Evolutionary conservation across 1,284 basidiomycete species (phyloP).

Genomic region (Tylopilus sp.): DNA sequence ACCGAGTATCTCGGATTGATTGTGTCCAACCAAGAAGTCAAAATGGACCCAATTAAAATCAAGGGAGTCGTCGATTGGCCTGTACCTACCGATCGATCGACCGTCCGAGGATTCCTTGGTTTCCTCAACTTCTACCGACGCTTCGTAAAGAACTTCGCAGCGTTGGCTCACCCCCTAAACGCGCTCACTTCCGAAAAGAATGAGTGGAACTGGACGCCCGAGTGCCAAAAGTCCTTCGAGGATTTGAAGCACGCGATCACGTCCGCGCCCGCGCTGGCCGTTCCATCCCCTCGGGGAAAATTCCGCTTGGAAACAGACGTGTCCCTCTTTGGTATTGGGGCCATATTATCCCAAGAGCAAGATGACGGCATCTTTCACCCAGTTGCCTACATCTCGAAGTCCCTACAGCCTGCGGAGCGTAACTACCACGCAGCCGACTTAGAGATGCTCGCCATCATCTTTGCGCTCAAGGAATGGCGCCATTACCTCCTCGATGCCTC

Average conservation of each 20-base stretch:
- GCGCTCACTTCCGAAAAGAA: slow-evolving; percentile 27
- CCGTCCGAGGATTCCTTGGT: too few relatives aligned
- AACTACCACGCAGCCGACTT: background rate
- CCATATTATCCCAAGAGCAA: background rate
- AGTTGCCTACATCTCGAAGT: background rate
- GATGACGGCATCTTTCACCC: background rate
- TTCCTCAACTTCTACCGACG: slow-evolving; percentile 51
- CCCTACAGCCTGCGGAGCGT: background rate
- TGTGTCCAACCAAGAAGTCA: slow-evolving; percentile 36
- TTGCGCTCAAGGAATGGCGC: background rate
- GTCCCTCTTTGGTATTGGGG: background rate
- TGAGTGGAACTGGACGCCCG: background rate
- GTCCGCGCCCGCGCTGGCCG: background rate
- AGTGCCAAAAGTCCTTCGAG: background rate
- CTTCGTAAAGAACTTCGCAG: slow-evolving; percentile 53
- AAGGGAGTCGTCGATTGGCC: slow-evolving; percentile 49
- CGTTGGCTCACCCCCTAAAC: slow-evolving; percentile 43
- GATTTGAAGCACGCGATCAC: background rate
- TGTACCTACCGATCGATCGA: slow-evolving; percentile 28
- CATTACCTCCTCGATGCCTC: background rate
- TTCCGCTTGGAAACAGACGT: too few relatives aligned
- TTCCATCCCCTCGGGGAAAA: too few relatives aligned
- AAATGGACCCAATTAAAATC: slow-evolving; percentile 53
- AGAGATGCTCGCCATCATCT: background rate
- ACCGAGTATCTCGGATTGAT: slow-evolving; percentile 54